Conservation (phyloP, 1,284 basidiomycete genomes). For the Irpex rosettiformis region DNA sequence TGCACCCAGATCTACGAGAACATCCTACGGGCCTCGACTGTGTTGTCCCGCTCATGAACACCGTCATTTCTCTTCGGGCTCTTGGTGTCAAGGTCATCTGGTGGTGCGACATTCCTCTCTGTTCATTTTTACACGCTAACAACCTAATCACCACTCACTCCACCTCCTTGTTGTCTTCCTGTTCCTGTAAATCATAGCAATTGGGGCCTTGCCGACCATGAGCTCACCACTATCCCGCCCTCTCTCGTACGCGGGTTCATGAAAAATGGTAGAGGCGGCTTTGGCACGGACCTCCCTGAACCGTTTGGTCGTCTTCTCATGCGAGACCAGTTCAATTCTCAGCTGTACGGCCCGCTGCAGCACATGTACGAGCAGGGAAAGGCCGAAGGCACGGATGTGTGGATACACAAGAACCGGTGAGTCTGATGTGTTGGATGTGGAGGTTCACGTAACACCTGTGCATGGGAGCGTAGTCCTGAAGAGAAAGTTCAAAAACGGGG, state of each 20-base stretch:
- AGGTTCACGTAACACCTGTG: no score
- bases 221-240: conserved; percentile 60
- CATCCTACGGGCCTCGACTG: conserved; percentile 58
- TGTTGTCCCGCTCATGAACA: conserved; percentile 50
- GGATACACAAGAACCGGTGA: conserved; percentile 71
- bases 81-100: conserved; percentile 62
- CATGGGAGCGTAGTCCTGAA: not conserved
- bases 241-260: conserved; percentile 48
- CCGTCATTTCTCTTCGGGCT: conserved; percentile 46
- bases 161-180: not conserved
- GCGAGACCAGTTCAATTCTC: conserved; percentile 50
- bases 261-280: conserved; percentile 48
- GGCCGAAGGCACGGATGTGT: conserved; percentile 55
- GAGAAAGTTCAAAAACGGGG: not conserved
- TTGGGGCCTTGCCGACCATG: conserved; percentile 65
- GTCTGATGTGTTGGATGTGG: no score
- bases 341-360: conserved; percentile 62
- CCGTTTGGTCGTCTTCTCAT: conserved; percentile 59
- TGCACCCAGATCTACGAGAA: conserved; percentile 56
- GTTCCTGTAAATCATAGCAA: conserved; percentile 39
- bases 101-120: conserved; percentile 42
- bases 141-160: conserved; percentile 1
- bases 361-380: conserved; percentile 49
- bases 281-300: conserved; percentile 53
- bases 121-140: not conserved